phyloP scores from a whole-genome alignment of 1,284 basidiomycete species.

The Rhodotorula mucilaginosa region DNA sequence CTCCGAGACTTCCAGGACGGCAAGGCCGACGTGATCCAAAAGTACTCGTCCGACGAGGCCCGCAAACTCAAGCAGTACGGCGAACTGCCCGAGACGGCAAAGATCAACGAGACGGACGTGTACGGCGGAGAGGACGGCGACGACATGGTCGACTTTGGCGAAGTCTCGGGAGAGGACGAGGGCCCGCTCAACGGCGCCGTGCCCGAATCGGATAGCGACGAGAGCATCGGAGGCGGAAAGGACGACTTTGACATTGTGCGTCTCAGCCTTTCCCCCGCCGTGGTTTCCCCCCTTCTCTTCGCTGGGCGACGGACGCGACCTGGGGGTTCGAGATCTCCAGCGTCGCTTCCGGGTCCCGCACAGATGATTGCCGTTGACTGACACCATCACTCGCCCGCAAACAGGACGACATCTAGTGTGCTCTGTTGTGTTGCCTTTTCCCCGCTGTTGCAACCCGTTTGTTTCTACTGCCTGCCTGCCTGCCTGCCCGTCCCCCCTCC shows the following conservation, averaged over 20 bases:
- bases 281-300: background rate
- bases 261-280: background rate
- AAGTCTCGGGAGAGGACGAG: constrained; percentile 31
- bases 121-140: constrained; percentile 27
- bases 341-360: background rate
- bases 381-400: background rate
- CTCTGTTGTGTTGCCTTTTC: background rate
- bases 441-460: background rate
- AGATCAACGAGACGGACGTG: constrained; percentile 96
- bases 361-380: background rate
- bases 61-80: constrained; percentile 94
- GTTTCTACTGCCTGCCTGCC: background rate
- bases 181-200: background rate
- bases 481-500: too few species aligned
- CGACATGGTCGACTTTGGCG: constrained; percentile 39
- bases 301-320: background rate
- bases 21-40: constrained; percentile 99
- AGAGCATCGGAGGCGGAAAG: constrained; percentile 25
- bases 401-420: constrained; percentile 22
- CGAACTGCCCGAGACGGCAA: constrained; percentile 94
- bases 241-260: constrained; percentile 34
- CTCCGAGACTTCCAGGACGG: constrained; percentile 99
- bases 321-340: background rate
- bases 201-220: constrained; percentile 8
- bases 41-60: constrained; percentile 78